Percentiles rank a stretch among this genome's conserved stretches.
phyloP scores from a whole-genome alignment of 371 early-diverging fungal species.

The Scutellospora calospora region DNA sequence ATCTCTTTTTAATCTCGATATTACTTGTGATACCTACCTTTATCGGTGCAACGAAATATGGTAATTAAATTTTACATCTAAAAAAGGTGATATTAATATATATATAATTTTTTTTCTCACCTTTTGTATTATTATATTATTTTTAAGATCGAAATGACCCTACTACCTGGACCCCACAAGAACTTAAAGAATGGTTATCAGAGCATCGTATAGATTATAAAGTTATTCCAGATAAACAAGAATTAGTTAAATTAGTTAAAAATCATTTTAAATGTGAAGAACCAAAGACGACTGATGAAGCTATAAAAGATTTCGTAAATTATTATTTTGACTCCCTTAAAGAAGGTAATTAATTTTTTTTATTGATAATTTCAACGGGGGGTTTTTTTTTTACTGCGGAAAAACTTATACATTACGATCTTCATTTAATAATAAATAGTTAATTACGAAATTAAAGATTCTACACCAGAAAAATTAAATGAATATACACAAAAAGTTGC shows the following conservation, averaged over 20 bases:
- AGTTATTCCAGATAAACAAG: conserved; percentile 35
- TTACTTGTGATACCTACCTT: too few relatives aligned
- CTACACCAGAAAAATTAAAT: not conserved
- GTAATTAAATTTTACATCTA: too few relatives aligned
- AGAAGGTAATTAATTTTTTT: conserved; percentile 1
- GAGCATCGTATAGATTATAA: conserved; percentile 15
- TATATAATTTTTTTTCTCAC: too few relatives aligned
- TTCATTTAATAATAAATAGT: too few relatives aligned
- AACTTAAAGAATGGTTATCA: conserved; percentile 41
- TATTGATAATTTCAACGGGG: too few relatives aligned
- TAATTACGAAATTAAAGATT: not conserved
- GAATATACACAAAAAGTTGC: conserved; percentile 5
- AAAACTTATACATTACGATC: too few relatives aligned
- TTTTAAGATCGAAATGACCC: conserved; percentile 23
- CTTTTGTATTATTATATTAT: too few relatives aligned
- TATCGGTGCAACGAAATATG: too few relatives aligned
- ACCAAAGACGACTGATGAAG: not conserved
- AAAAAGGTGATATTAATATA: too few relatives aligned
- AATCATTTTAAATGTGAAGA: not conserved
- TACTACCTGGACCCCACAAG: conserved; percentile 16
- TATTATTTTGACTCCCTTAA: not conserved
- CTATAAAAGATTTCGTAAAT: conserved; percentile 7
- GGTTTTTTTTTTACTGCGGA: too few relatives aligned
- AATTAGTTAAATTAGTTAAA: conserved; percentile 21
- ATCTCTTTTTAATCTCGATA: too few relatives aligned